Percentiles rank a stretch among this genome's conserved stretches.
These are phyloP conservation scores for Ensete glaucum DNA, from an alignment of 176 grass and related monocot species.

Conservation along the genomic window DNA sequence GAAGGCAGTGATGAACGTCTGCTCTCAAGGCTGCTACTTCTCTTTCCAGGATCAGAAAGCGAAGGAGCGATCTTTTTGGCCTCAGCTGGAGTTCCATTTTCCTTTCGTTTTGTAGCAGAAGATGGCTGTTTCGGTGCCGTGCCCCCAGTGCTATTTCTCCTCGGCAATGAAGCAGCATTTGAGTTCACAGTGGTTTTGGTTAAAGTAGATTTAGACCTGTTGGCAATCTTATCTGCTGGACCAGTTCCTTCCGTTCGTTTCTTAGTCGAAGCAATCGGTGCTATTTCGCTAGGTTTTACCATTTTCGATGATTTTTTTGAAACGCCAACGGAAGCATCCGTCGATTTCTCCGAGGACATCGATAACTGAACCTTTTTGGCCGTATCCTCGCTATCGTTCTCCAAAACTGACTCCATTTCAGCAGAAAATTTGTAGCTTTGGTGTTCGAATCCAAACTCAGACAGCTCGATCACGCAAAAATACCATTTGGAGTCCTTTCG, in stretches of 20 bases:
- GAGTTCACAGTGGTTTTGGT: slow-evolving; percentile 19
- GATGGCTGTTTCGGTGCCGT: not conserved
- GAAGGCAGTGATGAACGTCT: slow-evolving; percentile 21
- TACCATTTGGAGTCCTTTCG: not conserved
- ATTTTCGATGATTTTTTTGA: slow-evolving; percentile 13
- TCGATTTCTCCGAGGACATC: not conserved
- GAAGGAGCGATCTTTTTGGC: slow-evolving; percentile 39
- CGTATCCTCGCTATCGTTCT: not conserved
- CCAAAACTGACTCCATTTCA: slow-evolving; percentile 38
- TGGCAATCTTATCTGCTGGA: slow-evolving; percentile 6
- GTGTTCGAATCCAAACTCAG: not conserved
- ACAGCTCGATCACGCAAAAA: not conserved
- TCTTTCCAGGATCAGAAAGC: slow-evolving; percentile 43
- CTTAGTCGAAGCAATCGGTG: slow-evolving; percentile 25
- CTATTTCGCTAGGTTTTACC: slow-evolving; percentile 18
- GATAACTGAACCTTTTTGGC: not conserved
- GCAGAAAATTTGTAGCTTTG: not conserved
- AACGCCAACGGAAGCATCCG: not conserved
- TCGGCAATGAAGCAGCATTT: slow-evolving; percentile 21
- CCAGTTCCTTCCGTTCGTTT: slow-evolving; percentile 17
- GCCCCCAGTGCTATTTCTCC: slow-evolving; percentile 46
- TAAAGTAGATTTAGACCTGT: slow-evolving; percentile 18
- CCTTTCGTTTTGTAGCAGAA: slow-evolving; percentile 22
- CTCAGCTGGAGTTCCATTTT: slow-evolving; percentile 27
- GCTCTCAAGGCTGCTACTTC: slow-evolving; percentile 9